Percentiles rank a stretch among this genome's conserved stretches.
phyloP scores from a whole-genome alignment of 2,329 filamentous ascomycete species.

The Fusarium sp. region DNA sequence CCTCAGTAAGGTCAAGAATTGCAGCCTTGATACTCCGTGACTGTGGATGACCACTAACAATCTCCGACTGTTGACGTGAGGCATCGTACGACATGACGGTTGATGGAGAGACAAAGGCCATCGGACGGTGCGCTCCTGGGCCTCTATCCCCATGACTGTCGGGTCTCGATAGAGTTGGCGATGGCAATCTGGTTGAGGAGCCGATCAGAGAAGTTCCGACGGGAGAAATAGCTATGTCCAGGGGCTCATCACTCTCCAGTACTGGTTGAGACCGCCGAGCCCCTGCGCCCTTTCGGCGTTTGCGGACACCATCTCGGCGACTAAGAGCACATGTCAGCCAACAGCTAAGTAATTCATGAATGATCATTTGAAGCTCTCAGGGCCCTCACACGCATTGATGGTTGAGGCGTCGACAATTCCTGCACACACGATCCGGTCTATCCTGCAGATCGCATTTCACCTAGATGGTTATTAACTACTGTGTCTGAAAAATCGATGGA shows the following conservation, averaged over 20 bases:
- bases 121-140: neutral
- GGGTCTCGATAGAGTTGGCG: neutral
- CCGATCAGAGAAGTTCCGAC: neutral
- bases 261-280: neutral
- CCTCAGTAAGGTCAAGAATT: neutral
- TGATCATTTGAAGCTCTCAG: neutral
- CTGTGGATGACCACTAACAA: neutral
- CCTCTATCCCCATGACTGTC: neutral
- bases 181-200: neutral
- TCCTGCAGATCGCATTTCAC: conserved; percentile 20
- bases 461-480: neutral
- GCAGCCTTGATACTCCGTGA: neutral
- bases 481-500: neutral
- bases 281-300: neutral
- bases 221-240: neutral
- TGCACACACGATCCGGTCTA: neutral
- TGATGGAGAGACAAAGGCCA: neutral
- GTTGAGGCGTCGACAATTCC: conserved; percentile 7
- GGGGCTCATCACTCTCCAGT: neutral
- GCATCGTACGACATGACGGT: neutral
- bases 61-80: neutral
- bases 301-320: conserved; percentile 11
- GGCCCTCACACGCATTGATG: conserved; percentile 6
- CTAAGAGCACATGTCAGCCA: neutral
- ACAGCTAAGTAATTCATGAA: neutral